These are phyloP conservation scores for Carpinus viminea DNA, from an alignment of 306 rosid species.

Conservation along the genomic window DNA sequence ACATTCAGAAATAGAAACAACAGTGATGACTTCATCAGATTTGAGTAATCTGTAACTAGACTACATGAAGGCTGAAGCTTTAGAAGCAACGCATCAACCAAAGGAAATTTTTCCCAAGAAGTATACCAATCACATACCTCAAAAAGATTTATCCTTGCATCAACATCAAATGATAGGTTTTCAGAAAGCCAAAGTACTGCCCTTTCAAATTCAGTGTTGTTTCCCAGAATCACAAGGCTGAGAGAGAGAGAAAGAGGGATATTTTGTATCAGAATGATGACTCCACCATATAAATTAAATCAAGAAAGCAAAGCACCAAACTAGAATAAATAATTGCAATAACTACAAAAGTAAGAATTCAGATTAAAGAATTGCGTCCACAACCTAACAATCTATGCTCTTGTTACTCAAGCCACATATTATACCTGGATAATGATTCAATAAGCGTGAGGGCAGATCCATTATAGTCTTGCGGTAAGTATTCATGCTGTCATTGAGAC, in stretches of 20 bases:
- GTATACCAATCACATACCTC: slow-evolving; percentile 50
- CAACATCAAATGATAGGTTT: slow-evolving; percentile 75
- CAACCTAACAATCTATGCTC: not conserved
- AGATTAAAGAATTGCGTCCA: not conserved
- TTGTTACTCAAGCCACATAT: slow-evolving; percentile 5
- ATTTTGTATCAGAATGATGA: slow-evolving; percentile 25
- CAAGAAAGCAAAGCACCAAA: slow-evolving; percentile 15
- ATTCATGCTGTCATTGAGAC: slow-evolving; percentile 74
- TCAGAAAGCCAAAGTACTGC: slow-evolving; percentile 90
- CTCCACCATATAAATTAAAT: slow-evolving; percentile 4
- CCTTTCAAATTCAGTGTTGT: slow-evolving; percentile 79
- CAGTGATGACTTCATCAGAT: slow-evolving; percentile 18
- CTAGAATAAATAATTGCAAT: not conserved
- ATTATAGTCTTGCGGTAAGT: slow-evolving; percentile 67
- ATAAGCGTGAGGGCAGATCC: slow-evolving; percentile 95
- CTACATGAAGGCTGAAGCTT: not conserved
- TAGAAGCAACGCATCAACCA: slow-evolving; percentile 24
- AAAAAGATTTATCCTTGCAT: slow-evolving; percentile 91
- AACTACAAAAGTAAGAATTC: not conserved
- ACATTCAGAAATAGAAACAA: slow-evolving; percentile 26
- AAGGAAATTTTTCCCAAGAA: slow-evolving; percentile 18
- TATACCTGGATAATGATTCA: slow-evolving; percentile 89
- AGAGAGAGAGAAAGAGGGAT: slow-evolving; percentile 24
- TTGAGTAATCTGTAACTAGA: slow-evolving; percentile 14
- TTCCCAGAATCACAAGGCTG: slow-evolving; percentile 89